A percentile compares a stretch with the other conserved stretches of the same genome.
These are phyloP conservation scores for Isatis tinctoria DNA, from an alignment of 345 rosid species.

Conservation along the genomic window DNA sequence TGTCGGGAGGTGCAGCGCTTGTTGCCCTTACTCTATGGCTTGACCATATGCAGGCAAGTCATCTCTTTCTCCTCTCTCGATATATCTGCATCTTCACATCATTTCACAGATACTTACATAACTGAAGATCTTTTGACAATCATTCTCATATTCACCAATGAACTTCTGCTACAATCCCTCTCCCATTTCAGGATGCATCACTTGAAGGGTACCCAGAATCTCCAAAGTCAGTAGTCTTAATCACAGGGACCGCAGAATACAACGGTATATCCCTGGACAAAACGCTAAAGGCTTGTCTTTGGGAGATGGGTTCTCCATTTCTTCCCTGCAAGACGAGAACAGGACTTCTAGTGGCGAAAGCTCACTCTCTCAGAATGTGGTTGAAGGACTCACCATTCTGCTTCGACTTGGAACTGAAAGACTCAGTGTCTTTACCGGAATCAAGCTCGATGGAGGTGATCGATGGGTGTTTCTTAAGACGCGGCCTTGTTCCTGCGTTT, in stretches of 20 bases:
- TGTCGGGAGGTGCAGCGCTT: slow-evolving; percentile 95
- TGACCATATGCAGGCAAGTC: slow-evolving; percentile 85
- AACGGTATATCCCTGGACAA: slow-evolving; percentile 73
- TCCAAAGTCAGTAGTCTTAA: slow-evolving; percentile 85
- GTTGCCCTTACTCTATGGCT: slow-evolving; percentile 96
- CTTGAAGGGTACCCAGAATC: slow-evolving; percentile 82
- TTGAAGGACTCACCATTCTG: slow-evolving; percentile 95
- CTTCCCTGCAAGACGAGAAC: slow-evolving; percentile 79
- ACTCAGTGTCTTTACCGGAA: slow-evolving; percentile 59
- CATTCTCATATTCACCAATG: neutral
- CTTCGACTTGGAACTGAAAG: slow-evolving; percentile 82
- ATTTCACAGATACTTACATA: neutral
- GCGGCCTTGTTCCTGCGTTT: slow-evolving; percentile 87
- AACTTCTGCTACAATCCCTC: slow-evolving; percentile 8
- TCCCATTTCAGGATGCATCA: slow-evolving; percentile 71
- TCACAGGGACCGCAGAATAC: slow-evolving; percentile 87
- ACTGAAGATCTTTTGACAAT: slow-evolving; percentile 1
- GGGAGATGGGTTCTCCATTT: slow-evolving; percentile 99
- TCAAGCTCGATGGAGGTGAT: slow-evolving; percentile 74
- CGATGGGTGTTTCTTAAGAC: slow-evolving; percentile 76
- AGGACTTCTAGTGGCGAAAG: slow-evolving; percentile 85
- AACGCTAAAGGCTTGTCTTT: slow-evolving; percentile 83
- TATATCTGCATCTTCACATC: neutral
- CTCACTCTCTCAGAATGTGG: slow-evolving; percentile 96
- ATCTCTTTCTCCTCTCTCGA: slow-evolving; percentile 8